Conservation (phyloP, 139 green algal species). For the Spirogloea muscicola region DNA sequence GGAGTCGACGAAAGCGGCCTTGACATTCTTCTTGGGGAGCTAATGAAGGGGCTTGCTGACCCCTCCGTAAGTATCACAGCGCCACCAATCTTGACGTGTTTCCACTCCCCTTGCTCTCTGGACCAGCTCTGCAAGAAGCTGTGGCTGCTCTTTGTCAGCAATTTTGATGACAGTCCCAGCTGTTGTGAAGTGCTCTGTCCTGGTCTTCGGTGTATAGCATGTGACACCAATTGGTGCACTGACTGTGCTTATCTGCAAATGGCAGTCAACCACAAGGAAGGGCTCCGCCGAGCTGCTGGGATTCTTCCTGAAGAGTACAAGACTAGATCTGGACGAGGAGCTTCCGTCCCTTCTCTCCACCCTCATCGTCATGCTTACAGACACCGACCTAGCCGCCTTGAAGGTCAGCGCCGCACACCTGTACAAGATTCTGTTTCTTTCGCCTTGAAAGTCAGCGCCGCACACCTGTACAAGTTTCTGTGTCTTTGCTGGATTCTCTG, state of each 20-base stretch:
- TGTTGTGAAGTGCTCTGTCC: no score
- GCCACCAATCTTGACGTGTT: no score
- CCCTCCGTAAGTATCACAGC: background rate
- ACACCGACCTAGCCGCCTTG: conserved; percentile 35
- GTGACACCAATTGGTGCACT: no score
- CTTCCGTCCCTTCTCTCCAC: conserved; percentile 48
- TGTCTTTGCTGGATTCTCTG: no score
- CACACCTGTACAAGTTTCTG: background rate
- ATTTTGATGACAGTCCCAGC: no score
- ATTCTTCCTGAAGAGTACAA: conserved; percentile 17
- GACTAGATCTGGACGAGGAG: conserved; percentile 68
- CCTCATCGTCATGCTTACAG: conserved; percentile 63
- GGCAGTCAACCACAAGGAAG: conserved; percentile 38
- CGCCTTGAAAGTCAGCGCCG: conserved; percentile 22
- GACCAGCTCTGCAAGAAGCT: no score
- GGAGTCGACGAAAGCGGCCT: conserved; percentile 31
- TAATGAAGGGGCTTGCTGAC: conserved; percentile 29
- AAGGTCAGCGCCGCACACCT: conserved; percentile 36
- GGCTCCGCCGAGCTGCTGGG: conserved; percentile 57
- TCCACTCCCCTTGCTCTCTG: no score
- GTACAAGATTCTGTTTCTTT: background rate
- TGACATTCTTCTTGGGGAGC: conserved; percentile 31
- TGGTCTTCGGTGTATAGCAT: no score
- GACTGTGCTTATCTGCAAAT: no score
- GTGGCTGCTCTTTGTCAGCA: no score